Evolutionary conservation across 129 eudicot genomes (phyloP).

Genomic region (Flaveria bidentis): DNA sequence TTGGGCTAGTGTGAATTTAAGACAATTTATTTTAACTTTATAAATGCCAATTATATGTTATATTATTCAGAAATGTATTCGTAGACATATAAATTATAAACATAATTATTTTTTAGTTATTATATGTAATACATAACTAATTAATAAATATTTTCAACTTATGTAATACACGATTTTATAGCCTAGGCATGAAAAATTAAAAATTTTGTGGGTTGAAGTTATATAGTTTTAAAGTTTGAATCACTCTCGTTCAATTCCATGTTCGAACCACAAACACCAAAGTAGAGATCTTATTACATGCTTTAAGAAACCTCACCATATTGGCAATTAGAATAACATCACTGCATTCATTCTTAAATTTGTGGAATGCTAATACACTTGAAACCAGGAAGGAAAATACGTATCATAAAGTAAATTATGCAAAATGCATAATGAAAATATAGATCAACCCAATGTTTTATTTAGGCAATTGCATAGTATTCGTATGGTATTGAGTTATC

Average conservation of each 20-base stretch:
- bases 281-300: neutral
- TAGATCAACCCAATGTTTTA: constrained; percentile 7
- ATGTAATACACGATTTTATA: no score
- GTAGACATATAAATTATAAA: no score
- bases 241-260: neutral
- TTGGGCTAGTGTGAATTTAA: no score
- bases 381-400: constrained; percentile 19
- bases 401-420: neutral
- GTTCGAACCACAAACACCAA: neutral
- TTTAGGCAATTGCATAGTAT: constrained; percentile 23
- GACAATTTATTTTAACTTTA: no score
- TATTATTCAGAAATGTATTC: no score
- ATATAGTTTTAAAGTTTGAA: neutral
- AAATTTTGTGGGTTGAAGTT: neutral
- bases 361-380: constrained; percentile 22
- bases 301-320: neutral
- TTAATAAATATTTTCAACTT: no score
- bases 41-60: no score
- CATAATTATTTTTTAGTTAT: no score
- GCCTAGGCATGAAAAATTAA: no score
- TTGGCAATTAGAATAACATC: constrained; percentile 10
- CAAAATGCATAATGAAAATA: constrained; percentile 7
- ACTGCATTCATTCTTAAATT: constrained; percentile 13
- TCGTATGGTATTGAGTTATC: constrained; percentile 35
- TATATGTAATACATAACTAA: no score